Evolutionary conservation across 768 basidiomycete genomes (phyloP), one percentile per base, ranked within the genome.

Genomic region (Atractiella rhizophila): DNA sequence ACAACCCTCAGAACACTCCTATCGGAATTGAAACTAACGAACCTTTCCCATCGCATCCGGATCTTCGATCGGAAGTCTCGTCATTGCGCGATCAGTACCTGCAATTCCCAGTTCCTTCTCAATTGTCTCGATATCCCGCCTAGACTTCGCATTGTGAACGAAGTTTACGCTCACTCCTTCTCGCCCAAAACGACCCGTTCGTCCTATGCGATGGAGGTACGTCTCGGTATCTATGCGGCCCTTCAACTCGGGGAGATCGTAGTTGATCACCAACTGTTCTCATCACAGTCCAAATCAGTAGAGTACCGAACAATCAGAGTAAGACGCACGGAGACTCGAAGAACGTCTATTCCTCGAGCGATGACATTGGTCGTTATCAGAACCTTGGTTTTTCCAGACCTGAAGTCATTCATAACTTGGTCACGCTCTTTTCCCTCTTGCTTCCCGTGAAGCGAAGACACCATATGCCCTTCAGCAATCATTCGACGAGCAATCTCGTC

Each of bases 241-340:
- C 2, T 43, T 66, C 46, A 77, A 74, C 19, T 56, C 59, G 2
- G 49, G 56, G 20, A 52, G 19, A 47, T 54, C 63, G 36, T 48
- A 54, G 49, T 56, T 9, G 37, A 13, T 58, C 40, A 51, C 60
- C 48, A 62, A 59, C 40, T 64, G 62, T 12, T 47, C 42, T 76
- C 71, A 52, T 79, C 76, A 49, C 71, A 74, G 68, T 79, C 71
- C 34, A 83, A 62, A 0, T 86, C 85, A 21, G 91, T 68, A 56
- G 94, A 86, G 56, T 96, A 98, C 62, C 96, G 96, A 59, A 98
- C 83, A n/a, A 96, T 88, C 85, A 98, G 85, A 66, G 94, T 98
- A n/a, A n/a, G n/a, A n/a, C n/a, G n/a, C n/a, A n/a, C n/a, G n/a
- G n/a, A n/a, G 52, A 98, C 91, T 63, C 94, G 88, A 41, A 83